Evolutionary conservation across 2,329 filamentous ascomycete genomes (phyloP), one percentile per base, ranked within the genome.

Genomic region (Lojkania enalia): DNA sequence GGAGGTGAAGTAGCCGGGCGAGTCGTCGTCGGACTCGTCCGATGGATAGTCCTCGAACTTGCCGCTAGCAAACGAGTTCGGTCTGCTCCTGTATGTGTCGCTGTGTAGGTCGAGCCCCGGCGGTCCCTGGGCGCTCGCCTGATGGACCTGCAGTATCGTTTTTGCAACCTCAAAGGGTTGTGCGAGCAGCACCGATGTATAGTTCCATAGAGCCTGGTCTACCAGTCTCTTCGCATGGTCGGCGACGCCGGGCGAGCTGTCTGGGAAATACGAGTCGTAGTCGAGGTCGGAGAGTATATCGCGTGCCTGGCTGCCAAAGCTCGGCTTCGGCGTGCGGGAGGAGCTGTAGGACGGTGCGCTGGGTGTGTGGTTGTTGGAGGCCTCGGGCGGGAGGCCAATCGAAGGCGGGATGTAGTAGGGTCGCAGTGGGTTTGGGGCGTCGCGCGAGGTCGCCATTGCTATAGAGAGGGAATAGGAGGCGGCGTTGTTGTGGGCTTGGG

Each of bases 141-240:
- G 72, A 52, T 82, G 83, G 39, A 90, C 83, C 72, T 99, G 94
- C 58, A 99, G 74, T 44, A 97, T 82, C 12, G 86, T 94, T 79
- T 96, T 97, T 63, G 92, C 90, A 46, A 96, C 91, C 76, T 97
- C 94, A 69, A 99, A 97, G 12, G 94, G 94, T 72, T 99, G 94
- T 42, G 90, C 87, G 66, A 96, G 85, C 62, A 97, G 71, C 18
- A 96, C 85, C 46, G 86, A 90, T 12, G 86, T 87, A 73, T 99
- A 99, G 66, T 94, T 92, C 85, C 91, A 95, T 69, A 95, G 67
- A 54, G 94, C 82, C 67, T 91, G 86, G 66, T 97, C 90, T 36
- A 96, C 65, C 49, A 95, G 74, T 51, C 86, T 85, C 65, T 87
- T 88, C 32, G 86, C 77, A 52, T 87, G 87, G 57, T 88, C 86